A percentile compares a stretch with the other conserved stretches of the same genome.
These are phyloP conservation scores for Cicer cuneatum DNA, from an alignment of 306 rosid genomes.

Conservation along the genomic window DNA sequence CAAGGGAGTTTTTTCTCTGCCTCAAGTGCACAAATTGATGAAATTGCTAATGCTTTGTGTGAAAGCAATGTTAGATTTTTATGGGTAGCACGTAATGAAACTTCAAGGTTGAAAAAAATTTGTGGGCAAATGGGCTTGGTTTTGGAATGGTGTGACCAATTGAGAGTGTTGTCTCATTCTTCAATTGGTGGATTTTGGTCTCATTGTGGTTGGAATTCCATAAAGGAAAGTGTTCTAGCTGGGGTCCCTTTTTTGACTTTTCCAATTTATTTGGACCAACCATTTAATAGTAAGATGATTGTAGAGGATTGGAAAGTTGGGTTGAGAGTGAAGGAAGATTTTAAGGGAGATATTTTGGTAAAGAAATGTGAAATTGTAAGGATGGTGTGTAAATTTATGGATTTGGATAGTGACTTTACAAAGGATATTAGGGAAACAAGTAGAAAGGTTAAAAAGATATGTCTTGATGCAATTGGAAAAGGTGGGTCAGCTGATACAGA, in stretches of 20 bases:
- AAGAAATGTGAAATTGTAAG: constrained; percentile 45
- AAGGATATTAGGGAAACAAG: constrained; percentile 39
- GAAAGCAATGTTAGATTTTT: constrained; percentile 44
- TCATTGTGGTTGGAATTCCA: constrained; percentile 67
- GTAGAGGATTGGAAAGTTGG: constrained; percentile 60
- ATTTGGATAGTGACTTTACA: constrained; percentile 23
- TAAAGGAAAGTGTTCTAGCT: constrained; percentile 49
- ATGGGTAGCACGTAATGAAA: constrained; percentile 46
- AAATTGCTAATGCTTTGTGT: constrained; percentile 41
- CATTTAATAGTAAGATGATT: constrained; percentile 48
- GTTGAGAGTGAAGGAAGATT: constrained; percentile 45
- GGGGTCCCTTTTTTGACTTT: constrained; percentile 55
- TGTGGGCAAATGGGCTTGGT: constrained; percentile 49
- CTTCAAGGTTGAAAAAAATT: constrained; percentile 30
- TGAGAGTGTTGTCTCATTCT: constrained; percentile 52
- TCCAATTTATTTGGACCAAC: constrained; percentile 54
- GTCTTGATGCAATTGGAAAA: constrained; percentile 40
- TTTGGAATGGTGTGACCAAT: constrained; percentile 62
- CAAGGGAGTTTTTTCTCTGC: constrained; percentile 53
- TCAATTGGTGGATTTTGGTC: constrained; percentile 62
- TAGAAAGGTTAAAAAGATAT: constrained; percentile 32
- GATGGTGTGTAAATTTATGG: constrained; percentile 45
- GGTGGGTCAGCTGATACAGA: constrained; percentile 52
- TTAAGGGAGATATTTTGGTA: constrained; percentile 1
- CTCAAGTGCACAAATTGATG: constrained; percentile 50